A percentile compares a stretch with the other conserved stretches of the same genome.
phyloP scores from a whole-genome alignment of 2,329 filamentous ascomycete genomes.

The Polytolypa hystricis region DNA sequence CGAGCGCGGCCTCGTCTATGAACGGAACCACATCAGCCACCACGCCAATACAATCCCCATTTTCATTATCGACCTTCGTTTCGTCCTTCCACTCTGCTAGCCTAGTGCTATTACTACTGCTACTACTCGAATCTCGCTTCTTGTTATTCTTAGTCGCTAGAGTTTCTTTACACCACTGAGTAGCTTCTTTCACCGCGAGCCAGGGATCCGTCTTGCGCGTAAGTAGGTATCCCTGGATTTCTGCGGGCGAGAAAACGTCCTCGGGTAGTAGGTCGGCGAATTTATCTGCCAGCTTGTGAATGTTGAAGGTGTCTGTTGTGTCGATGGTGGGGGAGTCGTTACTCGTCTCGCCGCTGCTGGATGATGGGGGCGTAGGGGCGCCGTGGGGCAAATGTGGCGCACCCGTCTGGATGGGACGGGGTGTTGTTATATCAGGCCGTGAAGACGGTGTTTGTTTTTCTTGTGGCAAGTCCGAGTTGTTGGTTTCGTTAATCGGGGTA shows the following conservation, averaged over 20 bases:
- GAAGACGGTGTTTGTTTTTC: too few species aligned
- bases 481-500: background rate
- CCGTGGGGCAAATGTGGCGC: too few species aligned
- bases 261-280: constrained; percentile 39
- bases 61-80: too few species aligned
- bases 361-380: background rate
- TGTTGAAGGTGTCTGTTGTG: constrained; percentile 10
- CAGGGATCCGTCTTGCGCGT: background rate
- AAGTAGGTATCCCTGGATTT: constrained; percentile 44
- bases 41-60: too few species aligned
- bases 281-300: constrained; percentile 30
- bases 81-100: too few species aligned
- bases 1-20: too few species aligned
- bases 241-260: constrained; percentile 39
- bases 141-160: background rate
- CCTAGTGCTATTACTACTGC: too few species aligned
- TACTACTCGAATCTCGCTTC: too few species aligned
- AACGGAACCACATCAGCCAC: too few species aligned
- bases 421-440: too few species aligned
- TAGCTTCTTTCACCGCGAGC: background rate
- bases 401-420: too few species aligned
- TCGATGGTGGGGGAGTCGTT: background rate
- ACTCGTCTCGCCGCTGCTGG: background rate
- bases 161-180: background rate
- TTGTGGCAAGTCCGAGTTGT: too few species aligned